A percentile compares a stretch with the other conserved stretches of the same genome.
Evolutionary conservation across 139 green algal genomes (phyloP).

Genomic region (Coelastrella sp.): DNA sequence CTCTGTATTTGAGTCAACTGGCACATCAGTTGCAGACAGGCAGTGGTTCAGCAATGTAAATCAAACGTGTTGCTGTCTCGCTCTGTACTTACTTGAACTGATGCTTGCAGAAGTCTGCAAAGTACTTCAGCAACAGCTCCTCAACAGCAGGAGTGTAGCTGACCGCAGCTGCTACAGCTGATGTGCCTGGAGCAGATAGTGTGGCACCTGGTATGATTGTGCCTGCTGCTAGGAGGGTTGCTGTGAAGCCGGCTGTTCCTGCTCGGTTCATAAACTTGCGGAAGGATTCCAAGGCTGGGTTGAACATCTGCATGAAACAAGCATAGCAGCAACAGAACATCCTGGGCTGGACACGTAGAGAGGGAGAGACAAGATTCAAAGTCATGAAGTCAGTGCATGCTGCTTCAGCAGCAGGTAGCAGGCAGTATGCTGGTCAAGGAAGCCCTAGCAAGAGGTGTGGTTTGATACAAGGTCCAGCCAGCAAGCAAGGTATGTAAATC

Average conservation of each 20-base stretch:
- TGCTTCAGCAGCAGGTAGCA: too few relatives aligned
- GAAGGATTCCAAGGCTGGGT: conserved; percentile 21
- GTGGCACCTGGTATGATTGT: not conserved
- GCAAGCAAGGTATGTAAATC: too few relatives aligned
- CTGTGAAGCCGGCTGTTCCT: conserved; percentile 41
- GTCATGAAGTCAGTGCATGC: too few relatives aligned
- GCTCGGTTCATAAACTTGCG: conserved; percentile 43
- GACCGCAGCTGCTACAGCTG: not conserved
- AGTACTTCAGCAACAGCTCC: conserved; percentile 25
- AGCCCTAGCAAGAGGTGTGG: too few relatives aligned
- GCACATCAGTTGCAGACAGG: too few relatives aligned
- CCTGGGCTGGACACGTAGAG: too few relatives aligned
- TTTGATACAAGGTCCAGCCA: too few relatives aligned
- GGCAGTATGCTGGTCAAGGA: too few relatives aligned
- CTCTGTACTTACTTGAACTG: conserved; percentile 33
- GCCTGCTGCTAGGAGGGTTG: not conserved
- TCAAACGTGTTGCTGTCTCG: too few relatives aligned
- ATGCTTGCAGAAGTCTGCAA: conserved; percentile 25
- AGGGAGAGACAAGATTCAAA: too few relatives aligned
- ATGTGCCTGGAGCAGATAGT: not conserved
- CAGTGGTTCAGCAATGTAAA: too few relatives aligned
- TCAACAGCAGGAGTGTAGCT: conserved; percentile 10
- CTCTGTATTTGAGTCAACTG: too few relatives aligned
- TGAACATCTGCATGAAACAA: conserved; percentile 49
- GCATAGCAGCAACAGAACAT: not conserved